Evolutionary conservation across 2,329 filamentous ascomycete species (phyloP).

Genomic region (Cryphonectria nitschkei): DNA sequence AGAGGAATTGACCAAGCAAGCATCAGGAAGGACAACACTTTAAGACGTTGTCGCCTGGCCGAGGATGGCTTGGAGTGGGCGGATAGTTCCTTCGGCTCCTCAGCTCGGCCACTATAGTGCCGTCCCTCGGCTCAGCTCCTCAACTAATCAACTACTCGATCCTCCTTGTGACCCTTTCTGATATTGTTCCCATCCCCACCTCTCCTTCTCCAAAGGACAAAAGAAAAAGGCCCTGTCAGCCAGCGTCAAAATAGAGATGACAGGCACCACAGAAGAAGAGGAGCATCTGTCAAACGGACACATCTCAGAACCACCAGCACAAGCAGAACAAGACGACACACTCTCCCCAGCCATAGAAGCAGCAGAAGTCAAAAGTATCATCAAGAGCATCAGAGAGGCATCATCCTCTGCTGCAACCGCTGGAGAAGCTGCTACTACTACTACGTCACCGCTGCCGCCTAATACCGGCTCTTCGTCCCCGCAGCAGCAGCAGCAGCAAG

Average conservation of each 20-base stretch:
- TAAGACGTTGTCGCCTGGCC: not conserved
- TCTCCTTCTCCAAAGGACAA: not conserved
- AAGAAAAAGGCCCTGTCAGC: not conserved
- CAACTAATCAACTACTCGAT: not conserved
- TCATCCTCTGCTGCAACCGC: constrained; percentile 15
- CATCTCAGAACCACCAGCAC: not conserved
- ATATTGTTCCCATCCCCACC: not conserved
- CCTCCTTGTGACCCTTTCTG: not conserved
- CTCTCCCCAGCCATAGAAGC: constrained; percentile 19
- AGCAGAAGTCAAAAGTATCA: constrained; percentile 31
- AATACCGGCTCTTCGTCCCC: constrained; percentile 13
- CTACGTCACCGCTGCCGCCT: constrained; percentile 17
- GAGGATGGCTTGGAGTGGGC: not conserved
- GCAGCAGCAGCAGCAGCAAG: not conserved
- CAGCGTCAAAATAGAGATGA: constrained; percentile 18
- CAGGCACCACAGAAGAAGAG: constrained; percentile 7
- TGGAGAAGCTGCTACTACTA: not conserved
- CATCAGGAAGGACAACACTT: not conserved
- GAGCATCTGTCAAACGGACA: constrained; percentile 18
- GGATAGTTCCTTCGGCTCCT: not conserved
- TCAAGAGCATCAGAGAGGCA: constrained; percentile 32
- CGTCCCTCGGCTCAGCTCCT: not conserved
- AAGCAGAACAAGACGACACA: constrained; percentile 13
- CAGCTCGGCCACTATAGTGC: not conserved
- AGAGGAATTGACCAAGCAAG: not conserved